Evolutionary conservation across 2,329 filamentous ascomycete species (phyloP).

Genomic region (Beauveria varroae): DNA sequence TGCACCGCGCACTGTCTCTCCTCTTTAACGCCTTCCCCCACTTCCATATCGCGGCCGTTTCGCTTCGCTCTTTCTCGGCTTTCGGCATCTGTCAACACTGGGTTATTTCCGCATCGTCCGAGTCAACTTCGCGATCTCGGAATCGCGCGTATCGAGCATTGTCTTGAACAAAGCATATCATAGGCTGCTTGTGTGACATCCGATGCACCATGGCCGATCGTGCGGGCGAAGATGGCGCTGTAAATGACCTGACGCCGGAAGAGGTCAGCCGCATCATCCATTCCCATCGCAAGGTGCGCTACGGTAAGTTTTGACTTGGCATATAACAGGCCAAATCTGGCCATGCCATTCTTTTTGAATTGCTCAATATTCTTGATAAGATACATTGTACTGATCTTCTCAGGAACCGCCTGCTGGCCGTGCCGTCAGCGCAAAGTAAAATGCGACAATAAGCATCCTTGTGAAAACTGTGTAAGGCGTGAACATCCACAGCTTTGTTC

Average conservation of each 20-base stretch:
- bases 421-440: conserved; percentile 62
- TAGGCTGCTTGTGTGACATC: not conserved
- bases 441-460: conserved; percentile 61
- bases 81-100: conserved; percentile 28
- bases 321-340: not conserved
- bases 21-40: not conserved
- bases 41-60: not conserved
- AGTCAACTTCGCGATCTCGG: conserved; percentile 18
- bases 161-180: not conserved
- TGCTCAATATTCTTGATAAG: not conserved
- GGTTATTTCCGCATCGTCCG: conserved; percentile 14
- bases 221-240: conserved; percentile 35
- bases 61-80: conserved; percentile 21
- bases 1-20: not conserved
- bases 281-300: conserved; percentile 61
- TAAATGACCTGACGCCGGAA: conserved; percentile 55
- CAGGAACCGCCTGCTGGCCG: conserved; percentile 59
- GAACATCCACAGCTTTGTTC: conserved; percentile 59
- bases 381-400: not conserved
- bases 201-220: conserved; percentile 34
- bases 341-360: not conserved
- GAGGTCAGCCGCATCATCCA: conserved; percentile 63
- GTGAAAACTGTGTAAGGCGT: conserved; percentile 60
- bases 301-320: conserved; percentile 41
- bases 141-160: conserved; percentile 10